phyloP scores from a whole-genome alignment of 2,329 filamentous ascomycete genomes.

The Penicillium fuscoglaucum region DNA sequence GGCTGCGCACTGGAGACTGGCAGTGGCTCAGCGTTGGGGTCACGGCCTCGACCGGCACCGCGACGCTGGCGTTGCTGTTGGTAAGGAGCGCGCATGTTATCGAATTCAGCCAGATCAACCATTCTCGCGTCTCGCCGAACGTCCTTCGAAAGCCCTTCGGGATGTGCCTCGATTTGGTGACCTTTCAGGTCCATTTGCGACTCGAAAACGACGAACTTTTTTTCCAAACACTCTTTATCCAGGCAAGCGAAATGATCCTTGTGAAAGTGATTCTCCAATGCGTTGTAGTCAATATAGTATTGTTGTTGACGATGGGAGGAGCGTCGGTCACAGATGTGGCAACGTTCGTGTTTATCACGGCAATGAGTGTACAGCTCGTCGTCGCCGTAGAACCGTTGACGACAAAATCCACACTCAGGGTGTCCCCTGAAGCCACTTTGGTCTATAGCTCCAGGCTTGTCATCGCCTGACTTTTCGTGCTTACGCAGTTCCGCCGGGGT shows the following conservation, averaged over 20 bases:
- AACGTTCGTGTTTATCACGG: slow-evolving; percentile 88
- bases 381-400: slow-evolving; percentile 88
- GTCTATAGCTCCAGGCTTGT: slow-evolving; percentile 82
- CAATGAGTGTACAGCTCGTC: slow-evolving; percentile 95
- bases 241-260: slow-evolving; percentile 83
- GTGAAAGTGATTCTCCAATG: slow-evolving; percentile 81
- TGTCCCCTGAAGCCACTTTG: slow-evolving; percentile 97
- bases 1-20: slow-evolving; percentile 76
- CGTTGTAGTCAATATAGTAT: slow-evolving; percentile 87
- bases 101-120: slow-evolving; percentile 85
- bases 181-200: slow-evolving; percentile 93
- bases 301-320: slow-evolving; percentile 68
- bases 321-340: slow-evolving; percentile 84
- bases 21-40: slow-evolving; percentile 81
- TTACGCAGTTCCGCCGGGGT: slow-evolving; percentile 74
- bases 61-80: slow-evolving; percentile 61
- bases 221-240: slow-evolving; percentile 86
- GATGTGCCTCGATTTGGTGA: slow-evolving; percentile 83
- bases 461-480: slow-evolving; percentile 89
- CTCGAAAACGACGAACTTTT: slow-evolving; percentile 96
- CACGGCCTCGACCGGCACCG: slow-evolving; percentile 68
- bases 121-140: slow-evolving; percentile 76
- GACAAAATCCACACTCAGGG: slow-evolving; percentile 90
- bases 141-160: slow-evolving; percentile 76
- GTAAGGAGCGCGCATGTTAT: slow-evolving; percentile 74